Evolutionary conservation across 2,329 filamentous ascomycete genomes (phyloP), one percentile per base, ranked within the genome.

Genomic region (Phaeosphaeriaceae sp.): DNA sequence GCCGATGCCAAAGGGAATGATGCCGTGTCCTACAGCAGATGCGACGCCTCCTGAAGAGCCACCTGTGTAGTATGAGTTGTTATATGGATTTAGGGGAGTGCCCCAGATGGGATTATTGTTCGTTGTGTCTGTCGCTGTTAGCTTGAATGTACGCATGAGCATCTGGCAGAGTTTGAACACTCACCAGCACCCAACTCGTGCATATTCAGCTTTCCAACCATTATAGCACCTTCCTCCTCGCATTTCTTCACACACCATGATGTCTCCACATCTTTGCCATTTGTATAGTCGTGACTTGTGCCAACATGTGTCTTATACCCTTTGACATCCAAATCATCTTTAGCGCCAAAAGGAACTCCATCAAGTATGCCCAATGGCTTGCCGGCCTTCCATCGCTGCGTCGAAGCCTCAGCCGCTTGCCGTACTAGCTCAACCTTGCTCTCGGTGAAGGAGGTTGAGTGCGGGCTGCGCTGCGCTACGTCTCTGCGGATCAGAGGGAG

Each of bases 341-440:
- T 96, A 61, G 94, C 83, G 0, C 87, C 88, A 40, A 95, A 83
- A 0, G 91, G 92, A 1, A 96, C 84, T 11, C 92, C 92, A 63
- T 96, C 92, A 6, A 96, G 76, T 4, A 89, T 76, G 11, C 89
- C 81, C 13, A 91, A 71, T 0, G 86, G 81, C 53, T 81, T 80
- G 0, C 89, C 88, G 13, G 80, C 76, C 49, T 84, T 83, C 72
- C 88, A 96, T 37, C 92, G 80, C 66, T 83, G 78, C 0, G 90
- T 88, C 1, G 90, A 94, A 6, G 83, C 88, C 60, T 81, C 81
- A 0, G 92, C 91, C 1, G 90, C 87, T 29, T 82, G 81, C 4
- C 86, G 78, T 1, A 89, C 83, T 15, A 83, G 73, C 17, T 89
- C 83, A 7, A 80, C 80, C 45, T 87, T 82, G 34, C 81, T 83